These are phyloP conservation scores for Cyberlindnera petersonii DNA, from an alignment of 805 yeast species.

Conservation along the genomic window DNA sequence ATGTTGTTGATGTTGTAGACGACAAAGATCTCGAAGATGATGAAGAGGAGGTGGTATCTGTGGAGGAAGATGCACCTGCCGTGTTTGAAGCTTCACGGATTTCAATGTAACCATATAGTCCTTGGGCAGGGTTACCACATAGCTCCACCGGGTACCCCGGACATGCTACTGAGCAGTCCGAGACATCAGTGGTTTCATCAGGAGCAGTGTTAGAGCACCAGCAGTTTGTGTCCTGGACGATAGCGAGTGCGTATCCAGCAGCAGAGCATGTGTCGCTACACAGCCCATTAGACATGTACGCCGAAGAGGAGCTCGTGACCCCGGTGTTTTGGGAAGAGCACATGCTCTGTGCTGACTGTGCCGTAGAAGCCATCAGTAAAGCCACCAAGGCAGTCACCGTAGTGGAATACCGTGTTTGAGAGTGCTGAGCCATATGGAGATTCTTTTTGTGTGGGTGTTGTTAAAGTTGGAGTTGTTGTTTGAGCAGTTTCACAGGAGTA, in stretches of 20 bases:
- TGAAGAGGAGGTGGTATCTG: neutral
- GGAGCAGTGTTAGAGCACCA: conserved; percentile 62
- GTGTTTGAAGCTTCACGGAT: conserved; percentile 5
- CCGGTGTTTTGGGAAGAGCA: conserved; percentile 43
- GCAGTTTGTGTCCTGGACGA: conserved; percentile 47
- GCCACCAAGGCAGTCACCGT: too few relatives aligned
- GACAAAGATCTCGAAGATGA: neutral
- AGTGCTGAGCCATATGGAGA: too few relatives aligned
- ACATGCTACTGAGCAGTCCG: conserved; percentile 35
- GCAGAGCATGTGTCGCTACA: conserved; percentile 44
- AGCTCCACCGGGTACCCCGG: conserved; percentile 43
- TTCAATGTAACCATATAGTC: conserved; percentile 52
- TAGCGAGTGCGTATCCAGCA: conserved; percentile 45
- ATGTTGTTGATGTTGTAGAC: too few relatives aligned
- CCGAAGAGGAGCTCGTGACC: conserved; percentile 9
- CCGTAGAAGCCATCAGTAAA: conserved; percentile 4
- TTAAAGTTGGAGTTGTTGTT: too few relatives aligned
- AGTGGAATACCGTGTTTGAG: conserved; percentile 16
- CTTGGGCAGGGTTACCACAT: conserved; percentile 40
- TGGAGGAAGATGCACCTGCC: neutral
- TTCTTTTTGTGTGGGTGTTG: too few relatives aligned
- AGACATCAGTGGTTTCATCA: conserved; percentile 31
- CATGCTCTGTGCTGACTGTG: neutral
- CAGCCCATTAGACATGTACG: conserved; percentile 45
- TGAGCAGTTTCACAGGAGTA: neutral